These are phyloP conservation scores for Brassica hybrid DNA, from an alignment of 441 rosid species.

Conservation along the genomic window DNA sequence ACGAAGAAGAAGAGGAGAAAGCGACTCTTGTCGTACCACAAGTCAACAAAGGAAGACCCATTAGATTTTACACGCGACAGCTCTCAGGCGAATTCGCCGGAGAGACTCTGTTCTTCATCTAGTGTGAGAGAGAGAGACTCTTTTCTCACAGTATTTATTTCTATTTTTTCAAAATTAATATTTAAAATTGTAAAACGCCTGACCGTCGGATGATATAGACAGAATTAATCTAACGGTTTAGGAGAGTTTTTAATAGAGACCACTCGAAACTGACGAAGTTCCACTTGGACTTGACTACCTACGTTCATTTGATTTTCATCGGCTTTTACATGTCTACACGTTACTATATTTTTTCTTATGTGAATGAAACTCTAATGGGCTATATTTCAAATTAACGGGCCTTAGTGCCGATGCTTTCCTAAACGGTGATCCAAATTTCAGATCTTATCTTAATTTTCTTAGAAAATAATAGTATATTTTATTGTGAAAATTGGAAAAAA, in stretches of 20 bases:
- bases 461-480: no score
- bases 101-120: constrained; percentile 38
- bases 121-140: constrained; percentile 9
- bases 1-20: constrained; percentile 38
- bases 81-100: constrained; percentile 40
- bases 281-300: constrained; percentile 33
- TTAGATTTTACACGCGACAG: constrained; percentile 22
- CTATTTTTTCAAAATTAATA: background rate
- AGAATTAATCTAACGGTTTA: constrained; percentile 29
- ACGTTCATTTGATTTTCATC: background rate
- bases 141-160: constrained; percentile 19
- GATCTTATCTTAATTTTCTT: background rate
- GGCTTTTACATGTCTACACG: no score
- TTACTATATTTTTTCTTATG: background rate
- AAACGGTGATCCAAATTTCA: background rate
- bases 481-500: background rate
- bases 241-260: constrained; percentile 12
- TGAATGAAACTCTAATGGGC: background rate
- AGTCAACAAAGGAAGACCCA: constrained; percentile 59
- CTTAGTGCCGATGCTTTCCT: background rate
- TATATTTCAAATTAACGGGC: background rate
- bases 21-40: constrained; percentile 38
- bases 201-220: constrained; percentile 29
- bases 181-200: background rate
- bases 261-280: constrained; percentile 17